These are phyloP conservation scores for Monosporascus sp. DNA, from an alignment of 2,329 filamentous ascomycete genomes.

Conservation along the genomic window DNA sequence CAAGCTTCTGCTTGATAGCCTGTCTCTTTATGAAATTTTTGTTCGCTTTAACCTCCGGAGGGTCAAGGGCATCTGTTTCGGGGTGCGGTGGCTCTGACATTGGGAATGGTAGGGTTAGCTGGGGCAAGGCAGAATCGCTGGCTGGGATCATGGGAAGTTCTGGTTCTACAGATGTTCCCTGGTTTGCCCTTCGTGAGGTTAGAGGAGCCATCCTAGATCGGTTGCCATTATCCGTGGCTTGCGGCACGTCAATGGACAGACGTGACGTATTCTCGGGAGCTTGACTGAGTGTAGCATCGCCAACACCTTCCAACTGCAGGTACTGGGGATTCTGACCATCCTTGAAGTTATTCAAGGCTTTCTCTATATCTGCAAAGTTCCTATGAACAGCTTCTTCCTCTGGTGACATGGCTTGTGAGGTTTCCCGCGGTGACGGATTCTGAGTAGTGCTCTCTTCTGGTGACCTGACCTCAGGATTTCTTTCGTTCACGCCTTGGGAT, in stretches of 20 bases:
- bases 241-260: slow-evolving; percentile 1
- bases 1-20: slow-evolving; percentile 53
- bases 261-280: slow-evolving; percentile 7
- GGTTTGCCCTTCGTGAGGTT: slow-evolving; percentile 10
- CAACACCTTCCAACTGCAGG: slow-evolving; percentile 12
- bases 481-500: background rate
- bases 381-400: slow-evolving; percentile 7
- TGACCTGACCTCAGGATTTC: background rate
- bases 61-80: slow-evolving; percentile 35
- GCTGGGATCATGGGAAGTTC: slow-evolving; percentile 35
- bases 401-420: slow-evolving; percentile 7
- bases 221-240: slow-evolving; percentile 3
- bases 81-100: slow-evolving; percentile 37
- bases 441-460: background rate
- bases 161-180: slow-evolving; percentile 18
- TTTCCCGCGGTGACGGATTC: slow-evolving; percentile 5
- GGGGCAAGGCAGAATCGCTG: slow-evolving; percentile 39
- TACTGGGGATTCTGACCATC: slow-evolving; percentile 13
- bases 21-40: slow-evolving; percentile 62
- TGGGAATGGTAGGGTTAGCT: slow-evolving; percentile 24
- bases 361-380: slow-evolving; percentile 15
- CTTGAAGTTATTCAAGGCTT: slow-evolving; percentile 13
- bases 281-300: slow-evolving; percentile 12
- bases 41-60: slow-evolving; percentile 41
- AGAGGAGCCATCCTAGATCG: slow-evolving; percentile 15